Base-by-base conservation (phyloP, 305 asterid species). In the Plantago lanceolata region DNA sequence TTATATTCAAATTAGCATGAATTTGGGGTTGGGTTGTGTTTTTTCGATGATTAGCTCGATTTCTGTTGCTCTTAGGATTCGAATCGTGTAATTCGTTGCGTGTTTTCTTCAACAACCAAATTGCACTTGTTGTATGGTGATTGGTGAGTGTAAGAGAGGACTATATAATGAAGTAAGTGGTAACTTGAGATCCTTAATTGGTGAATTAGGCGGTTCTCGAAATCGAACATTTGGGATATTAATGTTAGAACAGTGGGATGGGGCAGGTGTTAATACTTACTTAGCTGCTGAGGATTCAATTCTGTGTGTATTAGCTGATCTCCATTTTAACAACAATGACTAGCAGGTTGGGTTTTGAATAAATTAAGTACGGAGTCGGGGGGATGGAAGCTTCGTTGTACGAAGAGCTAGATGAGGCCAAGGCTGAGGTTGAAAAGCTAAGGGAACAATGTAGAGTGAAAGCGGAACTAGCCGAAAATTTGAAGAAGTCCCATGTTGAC, bases 341-440 rank as follows among this genome's bases (percentile, higher is more conserved):
- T 0, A 56, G 20, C 72, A 75, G 84, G 76, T 19, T 3, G 19
- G 8, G 47, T 66, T 64, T 64, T 66, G 43, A 57, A 29, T 17
- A 53, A 33, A 59, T 63, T 33, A 31, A 24, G 51, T 67, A 49
- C 71, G 59, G 68, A 78, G 57, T 57, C 55, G 64, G 35, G 64
- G 67, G 77, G 70, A 88, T 87, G 98, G 90, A 81, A 19, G 69
- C 66, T 19, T 76, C 29, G 20, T 8, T 87, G 47, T 77, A 79
- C 61, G 88, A 81, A 79, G 96, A 84, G 71, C 79, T 87, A 18
- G 95, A 92, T 50, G 90, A 82, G 51, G 85, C 88, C 43, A 85
- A 80, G 76, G 79, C 85, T 43, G 94, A 87, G 78, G 65, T 85
- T 58, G 85, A 81, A 68, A 87, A 72, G 76, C 93, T 89, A 60